Conservation (phyloP, 345 rosid genomes). For the Rhizophora mangle region DNA sequence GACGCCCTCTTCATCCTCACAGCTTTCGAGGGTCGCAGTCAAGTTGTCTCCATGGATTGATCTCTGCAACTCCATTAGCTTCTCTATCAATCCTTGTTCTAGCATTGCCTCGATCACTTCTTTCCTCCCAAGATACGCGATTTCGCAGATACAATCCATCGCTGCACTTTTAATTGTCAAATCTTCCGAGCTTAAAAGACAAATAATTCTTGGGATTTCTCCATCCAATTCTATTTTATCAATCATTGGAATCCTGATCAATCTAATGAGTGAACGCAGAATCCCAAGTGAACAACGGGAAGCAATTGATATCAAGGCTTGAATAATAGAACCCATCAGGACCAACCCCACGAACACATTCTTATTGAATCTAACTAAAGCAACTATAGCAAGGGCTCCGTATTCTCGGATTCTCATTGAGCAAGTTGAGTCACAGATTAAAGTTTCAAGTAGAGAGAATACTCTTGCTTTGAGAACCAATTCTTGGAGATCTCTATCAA, state of each 20-base stretch:
- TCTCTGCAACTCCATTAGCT: constrained; percentile 47
- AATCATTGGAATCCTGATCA: constrained; percentile 44
- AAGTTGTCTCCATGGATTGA: constrained; percentile 17
- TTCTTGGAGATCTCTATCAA: constrained; percentile 49
- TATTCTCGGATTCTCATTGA: constrained; percentile 32
- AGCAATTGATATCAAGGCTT: constrained; percentile 40
- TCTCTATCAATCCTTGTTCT: constrained; percentile 36
- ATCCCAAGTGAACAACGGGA: constrained; percentile 37
- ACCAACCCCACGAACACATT: constrained; percentile 60
- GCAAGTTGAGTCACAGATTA: constrained; percentile 31
- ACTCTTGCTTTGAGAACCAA: constrained; percentile 43
- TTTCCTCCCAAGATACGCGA: constrained; percentile 45
- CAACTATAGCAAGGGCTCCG: constrained; percentile 30
- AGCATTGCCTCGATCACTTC: constrained; percentile 51
- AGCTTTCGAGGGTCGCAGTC: background rate
- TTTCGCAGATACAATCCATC: constrained; percentile 40
- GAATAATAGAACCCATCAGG: constrained; percentile 47
- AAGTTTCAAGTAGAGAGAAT: constrained; percentile 37
- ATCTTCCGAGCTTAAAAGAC: constrained; percentile 31
- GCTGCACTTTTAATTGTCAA: constrained; percentile 22
- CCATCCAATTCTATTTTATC: constrained; percentile 48
- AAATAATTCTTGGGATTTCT: constrained; percentile 37
- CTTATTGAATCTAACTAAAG: constrained; percentile 46
- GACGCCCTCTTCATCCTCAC: background rate
- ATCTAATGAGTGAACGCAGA: constrained; percentile 33